Evolutionary conservation across 225 moss, liverwort and hornwort genomes (phyloP), one percentile per base, ranked within the genome.

Genomic region (Marchantia paleacea): DNA sequence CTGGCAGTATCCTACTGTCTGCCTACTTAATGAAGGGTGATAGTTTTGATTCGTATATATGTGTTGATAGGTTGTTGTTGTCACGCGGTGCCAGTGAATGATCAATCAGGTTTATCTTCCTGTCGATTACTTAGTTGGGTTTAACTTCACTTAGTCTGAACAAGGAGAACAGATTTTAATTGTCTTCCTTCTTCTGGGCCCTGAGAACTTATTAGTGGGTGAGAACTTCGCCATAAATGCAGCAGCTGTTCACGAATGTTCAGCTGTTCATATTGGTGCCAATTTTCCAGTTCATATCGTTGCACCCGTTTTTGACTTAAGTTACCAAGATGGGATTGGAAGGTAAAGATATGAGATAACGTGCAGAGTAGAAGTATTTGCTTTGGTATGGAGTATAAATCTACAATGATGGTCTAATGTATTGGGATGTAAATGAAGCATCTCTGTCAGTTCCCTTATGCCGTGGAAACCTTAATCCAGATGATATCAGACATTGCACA

Each of bases 1-100:
- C 97, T 74, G 97, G 97, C 87, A 94, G 94, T 97, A 97, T 97
- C 97, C 93, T 88, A 52, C 74, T 51, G 47, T 68, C 62, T 68
- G 51, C 30, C 10, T 66, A 11, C 8, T 12, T 76, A 31, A 28
- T 13, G 12, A 8, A 22, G 51, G 20, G 6, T 52, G 28, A 55
- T 18, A 24, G 65, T 10, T 28, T 65, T 24, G 25, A 24, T 65
- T 65, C 65, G 3, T 65, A 28, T 26, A 0, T 16, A 19, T 57
- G 15, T n/a, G 55, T 55, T 74, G 1, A 26, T 52, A 7, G 12
- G 13, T 73, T 24, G 8, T 8, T 72, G 72, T 2, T 19, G 48
- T n/a, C n/a, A 10, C 22, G 10, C 0, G 9, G 12, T 15, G 16
- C 18, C 3, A 19, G 39, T n/a, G n/a, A n/a, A n/a, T n/a, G n/a